Conservation (phyloP, 2,329 filamentous ascomycete species). For the Calonectria hawksworthii region DNA sequence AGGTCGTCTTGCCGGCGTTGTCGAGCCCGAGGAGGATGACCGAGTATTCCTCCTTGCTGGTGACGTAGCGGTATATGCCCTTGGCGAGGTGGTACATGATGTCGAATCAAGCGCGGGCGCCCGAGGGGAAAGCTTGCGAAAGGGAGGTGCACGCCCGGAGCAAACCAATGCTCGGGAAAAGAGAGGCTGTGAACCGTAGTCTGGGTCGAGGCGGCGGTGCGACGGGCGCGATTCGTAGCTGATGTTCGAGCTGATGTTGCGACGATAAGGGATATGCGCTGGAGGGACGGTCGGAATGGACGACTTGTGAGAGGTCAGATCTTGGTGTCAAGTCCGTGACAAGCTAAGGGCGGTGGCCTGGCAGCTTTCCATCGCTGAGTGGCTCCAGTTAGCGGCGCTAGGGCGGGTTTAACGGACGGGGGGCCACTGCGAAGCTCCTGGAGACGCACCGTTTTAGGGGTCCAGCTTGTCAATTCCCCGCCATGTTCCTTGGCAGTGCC, state of each 20-base stretch:
- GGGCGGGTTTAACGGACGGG: constrained; percentile 31
- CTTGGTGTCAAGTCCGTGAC: not conserved
- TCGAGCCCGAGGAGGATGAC: constrained; percentile 97
- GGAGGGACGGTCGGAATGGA: not conserved
- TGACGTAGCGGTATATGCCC: constrained; percentile 93
- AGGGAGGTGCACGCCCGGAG: not conserved
- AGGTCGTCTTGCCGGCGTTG: constrained; percentile 98
- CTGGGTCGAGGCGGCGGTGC: not conserved
- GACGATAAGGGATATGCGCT: not conserved
- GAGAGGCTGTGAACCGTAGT: not conserved
- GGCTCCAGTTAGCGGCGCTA: constrained; percentile 5
- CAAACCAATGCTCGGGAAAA: constrained; percentile 17
- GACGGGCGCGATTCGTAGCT: not conserved
- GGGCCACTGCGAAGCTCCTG: not conserved
- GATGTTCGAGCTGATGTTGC: not conserved
- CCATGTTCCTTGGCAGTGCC: not conserved
- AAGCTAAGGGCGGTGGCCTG: not conserved
- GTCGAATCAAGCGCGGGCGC: not conserved
- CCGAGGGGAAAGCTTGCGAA: not conserved
- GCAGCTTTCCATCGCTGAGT: not conserved
- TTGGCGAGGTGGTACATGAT: constrained; percentile 96
- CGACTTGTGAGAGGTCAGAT: not conserved
- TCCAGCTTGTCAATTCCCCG: not conserved
- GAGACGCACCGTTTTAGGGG: not conserved
- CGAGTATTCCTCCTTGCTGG: constrained; percentile 99